These are phyloP conservation scores for Uronychia binucleata DNA, from an alignment of 73 alveolate species.

Conservation along the genomic window DNA sequence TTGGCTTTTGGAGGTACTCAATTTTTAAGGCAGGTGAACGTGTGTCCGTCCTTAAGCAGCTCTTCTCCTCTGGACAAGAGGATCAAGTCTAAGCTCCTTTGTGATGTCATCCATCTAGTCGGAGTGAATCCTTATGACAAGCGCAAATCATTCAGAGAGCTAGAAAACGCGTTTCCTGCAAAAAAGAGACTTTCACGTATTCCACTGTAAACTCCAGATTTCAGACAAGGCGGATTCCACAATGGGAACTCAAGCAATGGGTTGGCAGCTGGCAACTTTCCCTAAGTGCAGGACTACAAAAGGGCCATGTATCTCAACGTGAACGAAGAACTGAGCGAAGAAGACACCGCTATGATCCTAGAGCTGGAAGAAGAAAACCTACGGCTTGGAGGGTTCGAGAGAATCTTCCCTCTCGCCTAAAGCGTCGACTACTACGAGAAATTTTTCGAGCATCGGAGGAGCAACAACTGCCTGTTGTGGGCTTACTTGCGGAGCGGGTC, in stretches of 20 bases:
- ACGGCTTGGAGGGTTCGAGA: constrained; percentile 50
- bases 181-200: not conserved
- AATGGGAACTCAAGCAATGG: not conserved
- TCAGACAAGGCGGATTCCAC: no score
- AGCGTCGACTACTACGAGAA: constrained; percentile 62
- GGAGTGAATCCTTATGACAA: constrained; percentile 90
- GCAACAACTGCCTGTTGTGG: constrained; percentile 6
- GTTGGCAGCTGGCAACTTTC: not conserved
- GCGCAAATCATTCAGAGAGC: constrained; percentile 43
- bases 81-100: constrained; percentile 82
- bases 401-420: constrained; percentile 63
- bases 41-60: constrained; percentile 87
- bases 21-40: constrained; percentile 64
- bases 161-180: not conserved
- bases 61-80: constrained; percentile 87
- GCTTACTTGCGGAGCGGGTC: not conserved
- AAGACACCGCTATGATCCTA: constrained; percentile 2
- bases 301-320: not conserved
- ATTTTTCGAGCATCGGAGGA: constrained; percentile 41
- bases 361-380: constrained; percentile 48
- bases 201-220: no score
- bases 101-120: constrained; percentile 81
- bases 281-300: not conserved
- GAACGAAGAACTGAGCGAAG: not conserved
- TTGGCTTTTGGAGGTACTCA: constrained; percentile 82